Evolutionary conservation across 805 yeast genomes (phyloP).

Genomic region (Yarrowia sp.): DNA sequence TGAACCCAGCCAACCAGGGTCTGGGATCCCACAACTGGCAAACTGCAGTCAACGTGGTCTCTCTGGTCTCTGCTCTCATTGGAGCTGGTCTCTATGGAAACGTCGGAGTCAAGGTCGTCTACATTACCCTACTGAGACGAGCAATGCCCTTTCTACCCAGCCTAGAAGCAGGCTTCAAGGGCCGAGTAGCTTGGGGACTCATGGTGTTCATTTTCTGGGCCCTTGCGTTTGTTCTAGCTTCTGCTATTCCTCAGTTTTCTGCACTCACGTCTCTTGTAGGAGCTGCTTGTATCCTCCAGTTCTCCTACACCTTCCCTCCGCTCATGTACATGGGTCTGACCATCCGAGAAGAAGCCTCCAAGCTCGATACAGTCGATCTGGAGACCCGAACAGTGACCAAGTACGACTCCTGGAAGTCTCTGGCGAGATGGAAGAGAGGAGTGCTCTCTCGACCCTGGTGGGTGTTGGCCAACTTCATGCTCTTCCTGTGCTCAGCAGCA

Average conservation of each 20-base stretch:
- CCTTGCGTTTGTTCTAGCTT: background rate
- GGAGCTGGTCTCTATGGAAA: background rate
- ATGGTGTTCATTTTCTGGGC: background rate
- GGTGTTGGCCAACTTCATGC: background rate
- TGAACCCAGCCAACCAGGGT: background rate
- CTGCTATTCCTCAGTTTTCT: background rate
- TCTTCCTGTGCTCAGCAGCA: background rate
- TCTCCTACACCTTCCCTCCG: background rate
- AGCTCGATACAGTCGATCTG: background rate
- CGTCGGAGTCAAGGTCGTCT: background rate
- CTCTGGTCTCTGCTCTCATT: background rate
- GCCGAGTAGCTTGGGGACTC: background rate
- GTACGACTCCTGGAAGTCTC: background rate
- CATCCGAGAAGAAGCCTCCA: background rate
- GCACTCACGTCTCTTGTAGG: background rate
- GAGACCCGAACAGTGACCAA: background rate
- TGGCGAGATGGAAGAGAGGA: background rate
- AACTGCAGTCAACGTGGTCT: background rate
- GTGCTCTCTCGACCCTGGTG: background rate
- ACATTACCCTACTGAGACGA: background rate
- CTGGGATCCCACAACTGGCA: background rate
- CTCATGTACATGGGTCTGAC: background rate
- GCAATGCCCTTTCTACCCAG: background rate
- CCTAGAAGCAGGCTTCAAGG: background rate
- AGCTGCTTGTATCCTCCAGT: background rate